Evolutionary conservation across 306 rosid species (phyloP), one percentile per base, ranked within the genome.

Genomic region (Aeschynomene evenia): DNA sequence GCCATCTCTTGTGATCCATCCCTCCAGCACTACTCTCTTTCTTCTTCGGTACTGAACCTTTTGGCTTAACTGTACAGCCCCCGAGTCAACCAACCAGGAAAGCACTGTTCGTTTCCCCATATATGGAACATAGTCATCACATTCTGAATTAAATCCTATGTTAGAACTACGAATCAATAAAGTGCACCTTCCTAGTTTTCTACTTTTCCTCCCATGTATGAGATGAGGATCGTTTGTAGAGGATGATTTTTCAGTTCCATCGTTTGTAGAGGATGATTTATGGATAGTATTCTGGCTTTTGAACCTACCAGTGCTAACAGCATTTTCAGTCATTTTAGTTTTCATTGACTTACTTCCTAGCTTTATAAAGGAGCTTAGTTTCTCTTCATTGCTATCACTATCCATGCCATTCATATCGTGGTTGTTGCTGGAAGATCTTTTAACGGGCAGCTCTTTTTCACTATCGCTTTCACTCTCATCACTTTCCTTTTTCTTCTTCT

Each of bases 1-100:
- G 57, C 97, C 97, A 55, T 91, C 97, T 76, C 88, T 82, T 66
- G 96, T 85, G 79, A 91, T 82, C 97, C 96, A 91, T 22, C 97
- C 97, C 80, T 91, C 97, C 66, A 83, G 78, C 87, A 88, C 72
- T 28, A 85, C 91, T 22, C 84, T 77, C 31, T 90, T 91, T 70
- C 87, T 81, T 72, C 84, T 84, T 12, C 87, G 96, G 63, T 88
- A 91, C 78, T 87, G 91, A 42, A 91, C 96, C 78, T 88, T 88
- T 83, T 91, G 92, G 83, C 97, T 86, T 71, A 91, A 83, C 53
- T 73, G 85, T 62, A 88, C 90, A 46, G 74, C 60, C 70, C 89
- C 89, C 3, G 86, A 83, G 77, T 88, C 97, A 45, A 91, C 53
- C 83, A 91, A 84, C 97, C 97, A 91, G 43, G 91, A 83, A 77